Conservation (phyloP, 345 rosid genomes). For the Geranium rotundifolium region DNA sequence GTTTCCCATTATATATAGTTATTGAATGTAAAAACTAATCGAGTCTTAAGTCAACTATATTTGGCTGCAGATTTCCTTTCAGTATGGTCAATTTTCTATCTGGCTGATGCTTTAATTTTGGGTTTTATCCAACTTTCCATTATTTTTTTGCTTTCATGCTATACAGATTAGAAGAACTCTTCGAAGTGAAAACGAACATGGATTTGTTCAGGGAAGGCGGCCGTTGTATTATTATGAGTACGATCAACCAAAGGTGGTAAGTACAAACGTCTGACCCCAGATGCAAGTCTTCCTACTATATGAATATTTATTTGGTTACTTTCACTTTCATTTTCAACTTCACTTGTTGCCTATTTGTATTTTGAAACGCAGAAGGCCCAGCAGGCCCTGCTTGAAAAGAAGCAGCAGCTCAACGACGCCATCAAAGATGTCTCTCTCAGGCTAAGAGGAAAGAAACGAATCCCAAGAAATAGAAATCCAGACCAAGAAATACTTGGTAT, state of each 20-base stretch:
- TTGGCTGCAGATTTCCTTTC: too few species aligned
- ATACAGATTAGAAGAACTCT: slow-evolving; percentile 67
- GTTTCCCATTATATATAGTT: too few species aligned
- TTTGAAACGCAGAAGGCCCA: slow-evolving; percentile 56
- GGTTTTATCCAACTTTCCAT: background rate
- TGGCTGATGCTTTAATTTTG: background rate
- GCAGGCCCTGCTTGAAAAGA: slow-evolving; percentile 72
- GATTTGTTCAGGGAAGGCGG: slow-evolving; percentile 57
- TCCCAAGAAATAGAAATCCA: slow-evolving; percentile 21
- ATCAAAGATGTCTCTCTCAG: slow-evolving; percentile 83
- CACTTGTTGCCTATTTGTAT: background rate
- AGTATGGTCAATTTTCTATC: too few species aligned
- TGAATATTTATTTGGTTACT: background rate
- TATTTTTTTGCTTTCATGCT: background rate
- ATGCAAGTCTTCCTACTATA: background rate
- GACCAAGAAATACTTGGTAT: slow-evolving; percentile 49
- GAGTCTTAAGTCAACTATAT: too few species aligned
- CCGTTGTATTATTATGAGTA: slow-evolving; percentile 79
- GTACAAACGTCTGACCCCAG: background rate
- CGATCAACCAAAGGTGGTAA: slow-evolving; percentile 85
- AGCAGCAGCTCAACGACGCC: slow-evolving; percentile 78
- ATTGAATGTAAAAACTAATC: background rate
- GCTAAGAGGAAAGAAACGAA: slow-evolving; percentile 65
- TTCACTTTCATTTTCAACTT: background rate
- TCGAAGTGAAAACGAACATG: slow-evolving; percentile 70